phyloP scores from a whole-genome alignment of 805 yeast species.

The Aciculoconidium aculeatum region DNA sequence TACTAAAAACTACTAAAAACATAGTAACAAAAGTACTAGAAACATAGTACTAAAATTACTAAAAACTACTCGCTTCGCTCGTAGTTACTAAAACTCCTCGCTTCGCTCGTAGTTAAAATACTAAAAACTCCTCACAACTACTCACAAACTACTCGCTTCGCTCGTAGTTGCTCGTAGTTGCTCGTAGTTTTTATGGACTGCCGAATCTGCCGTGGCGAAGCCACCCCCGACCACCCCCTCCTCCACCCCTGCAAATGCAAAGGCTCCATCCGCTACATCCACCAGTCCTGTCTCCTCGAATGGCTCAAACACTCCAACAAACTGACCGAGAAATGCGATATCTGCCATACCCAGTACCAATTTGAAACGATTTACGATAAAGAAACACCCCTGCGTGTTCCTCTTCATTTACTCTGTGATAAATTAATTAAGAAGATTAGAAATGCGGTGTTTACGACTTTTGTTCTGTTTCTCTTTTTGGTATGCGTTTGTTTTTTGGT shows the following conservation, averaged over 20 bases:
- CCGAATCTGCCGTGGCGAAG: constrained; percentile 92
- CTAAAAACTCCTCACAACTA: too few relatives aligned
- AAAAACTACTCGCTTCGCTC: too few relatives aligned
- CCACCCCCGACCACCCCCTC: constrained; percentile 69
- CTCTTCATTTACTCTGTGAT: constrained; percentile 42
- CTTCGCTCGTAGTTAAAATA: too few relatives aligned
- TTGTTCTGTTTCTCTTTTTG: constrained; percentile 28
- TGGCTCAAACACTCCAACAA: constrained; percentile 75
- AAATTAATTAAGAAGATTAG: constrained; percentile 24
- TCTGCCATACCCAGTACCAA: constrained; percentile 71
- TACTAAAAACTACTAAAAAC: too few relatives aligned
- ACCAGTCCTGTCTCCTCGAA: constrained; percentile 82
- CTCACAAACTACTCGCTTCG: too few relatives aligned
- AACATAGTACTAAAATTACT: too few relatives aligned
- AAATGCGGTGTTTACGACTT: constrained; percentile 11
- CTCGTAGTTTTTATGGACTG: too few relatives aligned
- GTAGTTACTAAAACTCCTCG: too few relatives aligned
- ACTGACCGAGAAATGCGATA: constrained; percentile 66
- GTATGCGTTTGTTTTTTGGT: constrained; percentile 44
- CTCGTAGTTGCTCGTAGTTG: too few relatives aligned
- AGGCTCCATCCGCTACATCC: constrained; percentile 90
- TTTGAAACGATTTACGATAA: constrained; percentile 62
- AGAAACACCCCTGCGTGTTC: constrained; percentile 60
- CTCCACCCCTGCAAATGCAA: constrained; percentile 90
- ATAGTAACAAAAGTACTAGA: too few relatives aligned